phyloP scores from a whole-genome alignment of 805 yeast species.

The Zygosaccharomyces bisporus region DNA sequence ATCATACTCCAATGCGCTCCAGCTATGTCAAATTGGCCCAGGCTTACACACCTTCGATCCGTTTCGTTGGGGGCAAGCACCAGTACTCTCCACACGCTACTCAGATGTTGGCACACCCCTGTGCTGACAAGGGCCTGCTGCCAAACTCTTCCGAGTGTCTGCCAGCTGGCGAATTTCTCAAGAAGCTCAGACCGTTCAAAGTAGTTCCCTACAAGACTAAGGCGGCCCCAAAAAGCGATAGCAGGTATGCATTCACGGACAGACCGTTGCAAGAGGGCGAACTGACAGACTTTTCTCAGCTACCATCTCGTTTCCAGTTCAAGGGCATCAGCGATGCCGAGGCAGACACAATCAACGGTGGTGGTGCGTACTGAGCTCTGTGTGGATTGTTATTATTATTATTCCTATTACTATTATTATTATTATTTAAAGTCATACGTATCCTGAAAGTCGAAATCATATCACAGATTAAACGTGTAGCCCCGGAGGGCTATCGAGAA shows the following conservation, averaged over 20 bases:
- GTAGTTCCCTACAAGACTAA: slow-evolving; percentile 40
- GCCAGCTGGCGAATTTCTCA: slow-evolving; percentile 20
- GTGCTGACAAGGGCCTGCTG: slow-evolving; percentile 26
- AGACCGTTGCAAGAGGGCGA: slow-evolving; percentile 40
- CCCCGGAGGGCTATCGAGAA: slow-evolving; percentile 33
- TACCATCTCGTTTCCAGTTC: slow-evolving; percentile 75
- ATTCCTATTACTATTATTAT: not conserved
- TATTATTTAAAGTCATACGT: slow-evolving; percentile 1
- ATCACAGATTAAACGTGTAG: slow-evolving; percentile 13
- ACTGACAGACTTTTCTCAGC: slow-evolving; percentile 53
- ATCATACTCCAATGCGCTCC: slow-evolving; percentile 31
- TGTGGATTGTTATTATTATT: slow-evolving; percentile 28
- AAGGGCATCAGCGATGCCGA: slow-evolving; percentile 59
- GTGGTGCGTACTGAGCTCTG: slow-evolving; percentile 58
- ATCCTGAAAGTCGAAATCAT: not conserved
- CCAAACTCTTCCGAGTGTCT: slow-evolving; percentile 32
- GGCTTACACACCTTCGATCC: slow-evolving; percentile 64
- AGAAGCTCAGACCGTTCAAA: slow-evolving; percentile 40
- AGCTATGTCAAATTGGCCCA: slow-evolving; percentile 25
- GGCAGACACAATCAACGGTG: slow-evolving; percentile 70
- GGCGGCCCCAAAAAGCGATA: slow-evolving; percentile 34
- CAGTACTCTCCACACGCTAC: slow-evolving; percentile 40
- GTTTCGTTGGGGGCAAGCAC: slow-evolving; percentile 83
- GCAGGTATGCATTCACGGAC: slow-evolving; percentile 23
- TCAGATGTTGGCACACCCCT: slow-evolving; percentile 26